Evolutionary conservation across 805 yeast species (phyloP).

Genomic region (Pichia californica): DNA sequence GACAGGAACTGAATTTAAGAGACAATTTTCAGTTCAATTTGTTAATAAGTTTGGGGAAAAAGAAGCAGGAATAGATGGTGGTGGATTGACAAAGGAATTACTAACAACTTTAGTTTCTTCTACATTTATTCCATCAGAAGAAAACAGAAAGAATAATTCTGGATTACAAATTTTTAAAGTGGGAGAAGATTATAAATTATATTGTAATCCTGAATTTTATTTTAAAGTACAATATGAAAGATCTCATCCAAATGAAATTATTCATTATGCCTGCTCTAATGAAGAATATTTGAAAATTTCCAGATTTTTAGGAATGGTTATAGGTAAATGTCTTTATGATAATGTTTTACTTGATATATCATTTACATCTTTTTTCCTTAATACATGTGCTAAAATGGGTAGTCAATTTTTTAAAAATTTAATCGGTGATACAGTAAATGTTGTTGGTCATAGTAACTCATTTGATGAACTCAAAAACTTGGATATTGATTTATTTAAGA

Average conservation of each 20-base stretch:
- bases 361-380: slow-evolving; percentile 81
- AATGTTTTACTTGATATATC: slow-evolving; percentile 72
- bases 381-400: slow-evolving; percentile 41
- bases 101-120: slow-evolving; percentile 65
- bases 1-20: slow-evolving; percentile 50
- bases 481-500: slow-evolving; percentile 61
- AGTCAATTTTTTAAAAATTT: slow-evolving; percentile 23
- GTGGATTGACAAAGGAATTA: slow-evolving; percentile 91
- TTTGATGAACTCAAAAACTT: slow-evolving; percentile 73
- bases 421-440: slow-evolving; percentile 14
- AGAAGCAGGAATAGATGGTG: slow-evolving; percentile 95
- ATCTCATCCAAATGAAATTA: slow-evolving; percentile 22
- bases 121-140: slow-evolving; percentile 46
- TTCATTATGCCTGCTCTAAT: slow-evolving; percentile 21
- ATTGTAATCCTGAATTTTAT: slow-evolving; percentile 57
- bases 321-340: slow-evolving; percentile 88
- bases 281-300: slow-evolving; percentile 27
- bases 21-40: slow-evolving; percentile 57
- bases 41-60: slow-evolving; percentile 58
- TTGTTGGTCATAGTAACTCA: slow-evolving; percentile 40
- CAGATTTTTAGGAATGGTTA: slow-evolving; percentile 69
- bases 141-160: slow-evolving; percentile 19
- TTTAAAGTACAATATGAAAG: slow-evolving; percentile 24
- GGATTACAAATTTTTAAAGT: slow-evolving; percentile 34
- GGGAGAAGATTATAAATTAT: slow-evolving; percentile 51